Percentiles rank a stretch among this genome's conserved stretches.
Evolutionary conservation across 192 early-diverging fungal species (phyloP).

Genomic region (Coemansia sp.): DNA sequence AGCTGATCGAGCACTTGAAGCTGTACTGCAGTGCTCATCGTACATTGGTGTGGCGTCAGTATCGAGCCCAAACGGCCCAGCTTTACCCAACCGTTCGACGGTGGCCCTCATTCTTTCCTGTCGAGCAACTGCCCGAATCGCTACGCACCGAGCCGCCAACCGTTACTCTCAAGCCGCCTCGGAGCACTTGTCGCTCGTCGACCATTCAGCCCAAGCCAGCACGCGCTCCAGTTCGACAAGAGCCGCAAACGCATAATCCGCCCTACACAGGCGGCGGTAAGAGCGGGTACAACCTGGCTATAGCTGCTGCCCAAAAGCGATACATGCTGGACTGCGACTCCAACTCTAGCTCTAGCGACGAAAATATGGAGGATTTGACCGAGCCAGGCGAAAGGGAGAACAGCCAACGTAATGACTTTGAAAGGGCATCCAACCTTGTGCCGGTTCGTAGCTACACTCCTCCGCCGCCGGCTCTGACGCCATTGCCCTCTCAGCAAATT

Average conservation of each 20-base stretch:
- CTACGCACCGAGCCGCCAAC: not conserved
- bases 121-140: not conserved
- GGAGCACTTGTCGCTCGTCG: not conserved
- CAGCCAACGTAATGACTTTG: not conserved
- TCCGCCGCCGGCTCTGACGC: not conserved
- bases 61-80: conserved; percentile 15
- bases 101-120: conserved; percentile 28
- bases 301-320: conserved; percentile 13
- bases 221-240: not conserved
- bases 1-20: conserved; percentile 9
- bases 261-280: conserved; percentile 22
- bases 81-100: conserved; percentile 20
- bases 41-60: conserved; percentile 31
- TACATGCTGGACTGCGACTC: not conserved
- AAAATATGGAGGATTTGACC: not conserved
- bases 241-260: not conserved
- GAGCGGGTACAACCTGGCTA: conserved; percentile 25
- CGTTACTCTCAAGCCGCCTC: not conserved
- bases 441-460: conserved; percentile 1
- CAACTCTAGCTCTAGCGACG: not conserved
- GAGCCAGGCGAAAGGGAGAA: not conserved
- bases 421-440: not conserved
- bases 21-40: conserved; percentile 4
- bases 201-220: not conserved
- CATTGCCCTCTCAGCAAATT: not conserved